Percentiles rank a stretch among this genome's conserved stretches.
phyloP scores from a whole-genome alignment of 108 stramenopile genomes.

The Fragilaria crotonensis region DNA sequence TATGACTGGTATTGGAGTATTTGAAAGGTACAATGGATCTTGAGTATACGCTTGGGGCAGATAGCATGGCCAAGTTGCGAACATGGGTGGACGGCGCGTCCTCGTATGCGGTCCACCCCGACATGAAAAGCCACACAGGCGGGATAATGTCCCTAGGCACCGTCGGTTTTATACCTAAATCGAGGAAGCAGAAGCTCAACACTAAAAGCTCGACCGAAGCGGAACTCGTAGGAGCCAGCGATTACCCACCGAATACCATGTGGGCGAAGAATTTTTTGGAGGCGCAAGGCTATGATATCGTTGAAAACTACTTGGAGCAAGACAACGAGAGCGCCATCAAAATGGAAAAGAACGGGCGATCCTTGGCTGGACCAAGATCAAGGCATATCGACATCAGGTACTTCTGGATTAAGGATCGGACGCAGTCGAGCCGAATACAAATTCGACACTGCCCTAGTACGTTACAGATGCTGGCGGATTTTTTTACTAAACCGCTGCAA shows the following conservation, averaged over 20 bases:
- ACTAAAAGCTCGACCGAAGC: conserved; percentile 25
- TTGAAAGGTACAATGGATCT: neutral
- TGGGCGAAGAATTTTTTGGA: conserved; percentile 17
- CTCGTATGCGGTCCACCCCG: conserved; percentile 20
- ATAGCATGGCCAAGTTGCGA: neutral
- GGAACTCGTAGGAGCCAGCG: conserved; percentile 8
- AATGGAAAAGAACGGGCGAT: conserved; percentile 5
- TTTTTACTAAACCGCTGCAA: conserved; percentile 22
- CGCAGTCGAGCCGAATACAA: neutral
- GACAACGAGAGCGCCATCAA: conserved; percentile 20
- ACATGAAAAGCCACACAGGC: conserved; percentile 9
- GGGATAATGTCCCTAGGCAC: conserved; percentile 12
- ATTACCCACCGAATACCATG: conserved; percentile 5
- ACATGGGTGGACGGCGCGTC: conserved; percentile 33
- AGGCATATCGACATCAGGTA: conserved; percentile 15
- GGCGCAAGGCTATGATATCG: conserved; percentile 11
- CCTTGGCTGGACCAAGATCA: conserved; percentile 6
- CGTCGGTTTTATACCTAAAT: conserved; percentile 11
- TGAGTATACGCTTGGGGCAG: neutral
- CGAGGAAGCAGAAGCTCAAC: conserved; percentile 23
- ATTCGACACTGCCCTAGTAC: conserved; percentile 14
- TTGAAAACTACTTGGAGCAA: conserved; percentile 9
- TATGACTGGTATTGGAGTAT: neutral
- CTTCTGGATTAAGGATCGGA: conserved; percentile 12
- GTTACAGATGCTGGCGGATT: conserved; percentile 23